Evolutionary conservation across 2,329 filamentous ascomycete genomes (phyloP), one percentile per base, ranked within the genome.

Genomic region (Scleromitrula shiraiana): DNA sequence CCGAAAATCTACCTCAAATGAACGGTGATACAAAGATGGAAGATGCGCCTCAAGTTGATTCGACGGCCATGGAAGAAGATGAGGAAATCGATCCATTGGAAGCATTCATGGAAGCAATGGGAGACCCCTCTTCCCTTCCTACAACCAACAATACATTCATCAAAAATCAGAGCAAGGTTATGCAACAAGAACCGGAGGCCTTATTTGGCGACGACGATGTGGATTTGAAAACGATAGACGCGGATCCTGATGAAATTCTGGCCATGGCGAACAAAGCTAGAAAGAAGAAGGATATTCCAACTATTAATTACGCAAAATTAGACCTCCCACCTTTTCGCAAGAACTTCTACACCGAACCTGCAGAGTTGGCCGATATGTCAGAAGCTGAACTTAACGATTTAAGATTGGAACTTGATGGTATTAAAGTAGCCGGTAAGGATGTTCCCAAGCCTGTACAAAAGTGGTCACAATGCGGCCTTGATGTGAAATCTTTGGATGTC

Each of bases 211-310:
- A 95, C 52, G 84, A 95, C 53, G 89, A 95, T 51, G 72, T 77
- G 12, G 74, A 77, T 49, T 65, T 83, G 42, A 79, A 79, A 27
- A 75, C 80, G 26, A 72, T 84, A 26, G 80, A 80, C 27, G 74
- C 76, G 30, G 76, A 82, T 56, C 76, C 76, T 2, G 80, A 83
- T 57, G 79, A 83, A 56, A 75, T 79, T 59, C 72, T 82, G 37
- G 75, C 77, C n/a, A 74, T 79, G 64, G 73, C 75, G 36, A 75
- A 67, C 47, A 78, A 77, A 50, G 53, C 53, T 72, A 76, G 75
- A 61, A 96, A 95, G 72, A 96, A 95, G 74, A 95, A 96, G 68
- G 93, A 97, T 51, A 82, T 97, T n/a, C 89, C 90, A 1, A 75
- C 74, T 0, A 77, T 95, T 46, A 83, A 98, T 67, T 95, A 97